These are phyloP conservation scores for Candida andamanensis DNA, from an alignment of 805 yeast genomes.

Conservation along the genomic window DNA sequence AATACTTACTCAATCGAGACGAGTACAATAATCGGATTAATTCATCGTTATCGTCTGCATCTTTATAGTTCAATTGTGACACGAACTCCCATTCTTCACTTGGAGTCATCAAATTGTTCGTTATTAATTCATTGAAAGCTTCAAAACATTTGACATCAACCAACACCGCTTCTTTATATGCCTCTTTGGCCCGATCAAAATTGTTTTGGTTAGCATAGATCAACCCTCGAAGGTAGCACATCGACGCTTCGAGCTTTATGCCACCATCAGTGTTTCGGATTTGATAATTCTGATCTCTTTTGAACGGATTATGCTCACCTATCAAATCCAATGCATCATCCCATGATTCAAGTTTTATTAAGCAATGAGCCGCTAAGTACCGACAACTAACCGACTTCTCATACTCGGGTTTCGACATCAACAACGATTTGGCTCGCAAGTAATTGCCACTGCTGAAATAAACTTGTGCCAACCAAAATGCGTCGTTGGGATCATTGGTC, in stretches of 20 bases:
- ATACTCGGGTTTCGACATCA: slow-evolving; percentile 50
- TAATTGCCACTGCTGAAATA: slow-evolving; percentile 72
- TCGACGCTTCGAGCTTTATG: slow-evolving; percentile 77
- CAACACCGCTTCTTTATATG: slow-evolving; percentile 77
- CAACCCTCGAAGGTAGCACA: slow-evolving; percentile 80
- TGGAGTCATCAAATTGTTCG: slow-evolving; percentile 73
- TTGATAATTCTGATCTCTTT: slow-evolving; percentile 35
- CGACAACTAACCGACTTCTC: slow-evolving; percentile 68
- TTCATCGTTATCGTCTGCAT: slow-evolving; percentile 75
- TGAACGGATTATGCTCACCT: slow-evolving; percentile 78
- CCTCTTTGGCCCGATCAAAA: slow-evolving; percentile 79
- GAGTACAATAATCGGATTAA: slow-evolving; percentile 73
- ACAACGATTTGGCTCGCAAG: slow-evolving; percentile 69
- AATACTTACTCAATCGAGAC: slow-evolving; percentile 68
- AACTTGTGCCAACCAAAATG: slow-evolving; percentile 94
- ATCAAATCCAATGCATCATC: slow-evolving; percentile 86
- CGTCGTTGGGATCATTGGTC: slow-evolving; percentile 86
- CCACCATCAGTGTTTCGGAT: slow-evolving; percentile 69
- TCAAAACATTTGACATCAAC: slow-evolving; percentile 92
- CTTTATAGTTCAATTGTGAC: slow-evolving; percentile 58
- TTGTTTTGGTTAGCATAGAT: slow-evolving; percentile 79
- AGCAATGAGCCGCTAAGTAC: slow-evolving; percentile 71
- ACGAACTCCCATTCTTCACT: slow-evolving; percentile 83
- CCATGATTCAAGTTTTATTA: slow-evolving; percentile 67
- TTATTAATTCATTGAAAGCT: slow-evolving; percentile 76